phyloP scores from a whole-genome alignment of 2,329 filamentous ascomycete species.

The Emergomyces africanus region DNA sequence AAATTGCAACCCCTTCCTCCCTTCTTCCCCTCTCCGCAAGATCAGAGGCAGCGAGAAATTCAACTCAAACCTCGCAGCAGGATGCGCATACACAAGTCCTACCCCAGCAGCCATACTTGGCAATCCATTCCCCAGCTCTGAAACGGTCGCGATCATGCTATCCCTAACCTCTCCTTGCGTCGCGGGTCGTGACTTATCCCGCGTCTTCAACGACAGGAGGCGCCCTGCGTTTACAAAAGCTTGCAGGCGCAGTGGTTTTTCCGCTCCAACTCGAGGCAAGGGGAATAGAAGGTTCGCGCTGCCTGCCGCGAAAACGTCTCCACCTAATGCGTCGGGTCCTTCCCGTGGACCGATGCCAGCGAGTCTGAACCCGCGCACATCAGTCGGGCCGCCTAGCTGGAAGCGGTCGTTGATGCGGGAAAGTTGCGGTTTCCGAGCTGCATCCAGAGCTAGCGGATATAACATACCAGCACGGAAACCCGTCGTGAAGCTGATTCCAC shows the following conservation, averaged over 20 bases:
- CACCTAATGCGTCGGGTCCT: slow-evolving; percentile 72
- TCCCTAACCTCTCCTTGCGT: slow-evolving; percentile 34
- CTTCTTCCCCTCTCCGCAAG: slow-evolving; percentile 68
- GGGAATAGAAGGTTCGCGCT: slow-evolving; percentile 78
- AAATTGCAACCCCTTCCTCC: slow-evolving; percentile 81
- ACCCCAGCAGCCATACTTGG: slow-evolving; percentile 80
- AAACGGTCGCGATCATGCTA: slow-evolving; percentile 45
- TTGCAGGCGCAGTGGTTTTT: slow-evolving; percentile 77
- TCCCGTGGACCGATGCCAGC: slow-evolving; percentile 83
- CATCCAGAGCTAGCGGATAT: slow-evolving; percentile 61
- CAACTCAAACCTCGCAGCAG: slow-evolving; percentile 83
- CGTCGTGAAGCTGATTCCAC: slow-evolving; percentile 69
- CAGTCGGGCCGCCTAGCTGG: slow-evolving; percentile 83
- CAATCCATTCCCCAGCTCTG: slow-evolving; percentile 58
- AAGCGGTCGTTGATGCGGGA: slow-evolving; percentile 91
- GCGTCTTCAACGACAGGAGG: slow-evolving; percentile 59
- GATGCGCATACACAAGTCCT: slow-evolving; percentile 89
- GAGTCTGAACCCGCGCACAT: slow-evolving; percentile 85
- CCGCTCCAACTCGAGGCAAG: slow-evolving; percentile 65
- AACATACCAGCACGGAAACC: slow-evolving; percentile 72
- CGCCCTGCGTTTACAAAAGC: slow-evolving; percentile 85
- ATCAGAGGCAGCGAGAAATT: slow-evolving; percentile 88
- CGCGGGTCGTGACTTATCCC: slow-evolving; percentile 35
- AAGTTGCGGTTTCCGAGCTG: slow-evolving; percentile 41
- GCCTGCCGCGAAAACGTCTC: slow-evolving; percentile 82